Conservation (phyloP, 495 filamentous ascomycete species). For the Aspergillus campestris region DNA sequence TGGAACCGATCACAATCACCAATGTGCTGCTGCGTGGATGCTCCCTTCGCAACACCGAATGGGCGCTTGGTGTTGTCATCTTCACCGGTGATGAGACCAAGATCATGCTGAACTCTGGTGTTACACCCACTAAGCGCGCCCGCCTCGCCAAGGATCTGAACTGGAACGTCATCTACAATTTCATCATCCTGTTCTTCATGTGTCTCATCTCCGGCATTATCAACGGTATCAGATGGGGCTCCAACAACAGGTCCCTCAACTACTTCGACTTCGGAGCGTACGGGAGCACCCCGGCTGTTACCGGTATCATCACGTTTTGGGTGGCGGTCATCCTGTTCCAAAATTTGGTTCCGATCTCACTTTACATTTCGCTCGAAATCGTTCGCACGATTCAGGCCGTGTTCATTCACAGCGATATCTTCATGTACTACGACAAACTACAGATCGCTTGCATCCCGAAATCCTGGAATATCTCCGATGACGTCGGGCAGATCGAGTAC, state of each 20-base stretch:
- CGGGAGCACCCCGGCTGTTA: constrained; percentile 64
- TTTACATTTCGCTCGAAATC: constrained; percentile 97
- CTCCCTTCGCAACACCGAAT: constrained; percentile 91
- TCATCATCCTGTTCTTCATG: constrained; percentile 81
- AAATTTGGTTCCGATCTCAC: constrained; percentile 95
- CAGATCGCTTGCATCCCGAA: constrained; percentile 95
- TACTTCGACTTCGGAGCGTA: constrained; percentile 87
- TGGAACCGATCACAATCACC: constrained; percentile 89
- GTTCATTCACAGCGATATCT: constrained; percentile 93
- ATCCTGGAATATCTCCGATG: constrained; percentile 98
- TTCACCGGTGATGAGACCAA: constrained; percentile 98
- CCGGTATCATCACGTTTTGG: constrained; percentile 95
- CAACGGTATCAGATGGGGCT: constrained; percentile 74
- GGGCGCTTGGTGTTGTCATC: constrained; percentile 89
- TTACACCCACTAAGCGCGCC: constrained; percentile 91
- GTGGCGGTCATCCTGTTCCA: constrained; percentile 91
- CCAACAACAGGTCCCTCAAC: constrained; percentile 61
- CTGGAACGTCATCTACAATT: constrained; percentile 97
- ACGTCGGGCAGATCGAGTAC: constrained; percentile 97
- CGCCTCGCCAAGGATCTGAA: constrained; percentile 88
- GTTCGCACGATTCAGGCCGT: constrained; percentile 86
- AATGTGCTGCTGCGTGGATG: constrained; percentile 91
- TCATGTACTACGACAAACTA: constrained; percentile 93
- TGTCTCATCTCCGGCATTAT: constrained; percentile 80
- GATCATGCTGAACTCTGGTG: constrained; percentile 98